Evolutionary conservation across 352 stramenopile species (phyloP).

Genomic region (Globisporangium solare): DNA sequence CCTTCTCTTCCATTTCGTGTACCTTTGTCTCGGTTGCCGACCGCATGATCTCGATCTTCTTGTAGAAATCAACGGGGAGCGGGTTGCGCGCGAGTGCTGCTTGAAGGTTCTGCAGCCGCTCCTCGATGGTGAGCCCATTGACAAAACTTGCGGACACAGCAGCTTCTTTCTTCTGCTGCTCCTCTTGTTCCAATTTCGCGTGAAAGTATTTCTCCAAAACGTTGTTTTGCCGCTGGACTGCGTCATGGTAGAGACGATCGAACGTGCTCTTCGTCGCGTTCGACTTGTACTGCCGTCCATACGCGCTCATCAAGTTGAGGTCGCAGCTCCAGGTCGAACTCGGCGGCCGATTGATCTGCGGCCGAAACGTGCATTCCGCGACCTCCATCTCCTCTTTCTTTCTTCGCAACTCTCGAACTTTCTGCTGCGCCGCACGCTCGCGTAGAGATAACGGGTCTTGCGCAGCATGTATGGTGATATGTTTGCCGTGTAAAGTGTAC

Average conservation of each 20-base stretch:
- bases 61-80: conserved; percentile 43
- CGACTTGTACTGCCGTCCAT: conserved; percentile 7
- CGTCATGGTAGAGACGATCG: conserved; percentile 49
- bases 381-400: conserved; percentile 33
- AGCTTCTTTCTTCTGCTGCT: conserved; percentile 35
- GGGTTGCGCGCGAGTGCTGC: conserved; percentile 35
- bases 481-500: conserved; percentile 38
- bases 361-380: conserved; percentile 53
- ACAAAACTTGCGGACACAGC: conserved; percentile 38
- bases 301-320: conserved; percentile 3
- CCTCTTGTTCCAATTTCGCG: conserved; percentile 36
- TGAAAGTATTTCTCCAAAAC: conserved; percentile 30
- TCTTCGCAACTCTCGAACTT: conserved; percentile 29
- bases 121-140: conserved; percentile 42
- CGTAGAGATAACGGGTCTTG: conserved; percentile 32
- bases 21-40: conserved; percentile 25
- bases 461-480: background rate
- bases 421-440: conserved; percentile 18
- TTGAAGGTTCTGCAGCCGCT: conserved; percentile 40
- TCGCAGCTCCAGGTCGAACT: conserved; percentile 6
- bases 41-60: conserved; percentile 50
- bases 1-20: conserved; percentile 24
- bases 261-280: conserved; percentile 19
- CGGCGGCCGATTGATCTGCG: conserved; percentile 19
- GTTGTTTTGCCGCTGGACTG: conserved; percentile 46